phyloP scores from a whole-genome alignment of 2,329 filamentous ascomycete species.

The Zarea fungicola region DNA sequence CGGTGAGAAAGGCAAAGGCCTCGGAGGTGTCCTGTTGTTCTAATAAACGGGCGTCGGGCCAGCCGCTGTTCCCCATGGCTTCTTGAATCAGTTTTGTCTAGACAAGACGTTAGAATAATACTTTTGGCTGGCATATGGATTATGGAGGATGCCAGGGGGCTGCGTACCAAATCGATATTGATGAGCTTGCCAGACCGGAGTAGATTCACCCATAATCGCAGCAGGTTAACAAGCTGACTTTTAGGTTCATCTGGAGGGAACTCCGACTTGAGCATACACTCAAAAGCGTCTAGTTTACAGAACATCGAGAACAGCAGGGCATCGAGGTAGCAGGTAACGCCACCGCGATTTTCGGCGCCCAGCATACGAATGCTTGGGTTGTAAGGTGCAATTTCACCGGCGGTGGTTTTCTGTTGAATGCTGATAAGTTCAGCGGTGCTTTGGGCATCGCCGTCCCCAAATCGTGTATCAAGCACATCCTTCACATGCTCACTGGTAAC shows the following conservation, averaged over 20 bases:
- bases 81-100: constrained; percentile 81
- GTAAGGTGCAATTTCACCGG: constrained; percentile 72
- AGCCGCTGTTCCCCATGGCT: constrained; percentile 77
- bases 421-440: constrained; percentile 72
- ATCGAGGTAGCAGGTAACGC: constrained; percentile 93
- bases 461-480: constrained; percentile 53
- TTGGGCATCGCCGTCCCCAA: constrained; percentile 64
- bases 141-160: background rate
- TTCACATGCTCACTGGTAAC: constrained; percentile 53
- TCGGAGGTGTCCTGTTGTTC: constrained; percentile 94
- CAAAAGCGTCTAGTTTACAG: constrained; percentile 80
- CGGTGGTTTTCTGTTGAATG: constrained; percentile 73
- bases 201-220: constrained; percentile 92
- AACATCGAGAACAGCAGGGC: constrained; percentile 95
- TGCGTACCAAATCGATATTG: constrained; percentile 70
- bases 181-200: constrained; percentile 80
- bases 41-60: constrained; percentile 71
- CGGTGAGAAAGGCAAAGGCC: constrained; percentile 91
- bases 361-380: constrained; percentile 66
- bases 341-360: constrained; percentile 79
- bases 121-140: background rate
- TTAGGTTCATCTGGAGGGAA: constrained; percentile 63
- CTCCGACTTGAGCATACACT: constrained; percentile 80
- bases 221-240: constrained; percentile 67
- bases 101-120: constrained; percentile 22